A percentile compares a stretch with the other conserved stretches of the same genome.
Evolutionary conservation across 352 stramenopile genomes (phyloP).

Genomic region (Phytophthora boehmeriae): DNA sequence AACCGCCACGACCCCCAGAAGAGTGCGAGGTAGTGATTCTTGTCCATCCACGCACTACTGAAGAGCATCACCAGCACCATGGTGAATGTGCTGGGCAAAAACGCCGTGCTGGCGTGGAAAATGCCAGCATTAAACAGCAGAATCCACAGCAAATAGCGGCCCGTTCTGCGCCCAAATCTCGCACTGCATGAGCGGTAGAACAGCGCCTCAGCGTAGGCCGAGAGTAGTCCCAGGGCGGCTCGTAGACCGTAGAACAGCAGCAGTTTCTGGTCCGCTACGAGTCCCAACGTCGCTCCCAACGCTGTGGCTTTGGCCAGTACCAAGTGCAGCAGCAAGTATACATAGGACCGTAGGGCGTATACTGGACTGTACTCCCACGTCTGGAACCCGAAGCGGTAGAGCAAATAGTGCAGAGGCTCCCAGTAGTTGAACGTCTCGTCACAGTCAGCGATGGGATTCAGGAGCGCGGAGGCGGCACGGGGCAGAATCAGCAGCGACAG

Average conservation of each 20-base stretch:
- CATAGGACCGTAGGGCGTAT: conserved; percentile 96
- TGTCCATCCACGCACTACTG: conserved; percentile 78
- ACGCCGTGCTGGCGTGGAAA: conserved; percentile 91
- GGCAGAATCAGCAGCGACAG: conserved; percentile 72
- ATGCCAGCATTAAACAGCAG: conserved; percentile 92
- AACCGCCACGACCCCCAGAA: conserved; percentile 91
- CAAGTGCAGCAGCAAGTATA: conserved; percentile 88
- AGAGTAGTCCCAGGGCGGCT: conserved; percentile 73
- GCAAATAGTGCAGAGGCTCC: conserved; percentile 97
- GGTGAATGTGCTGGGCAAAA: conserved; percentile 92
- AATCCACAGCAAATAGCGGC: conserved; percentile 71
- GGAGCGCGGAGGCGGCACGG: conserved; percentile 57
- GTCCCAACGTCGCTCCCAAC: conserved; percentile 44
- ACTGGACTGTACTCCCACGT: conserved; percentile 92
- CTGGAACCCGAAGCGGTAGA: conserved; percentile 93
- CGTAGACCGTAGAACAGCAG: conserved; percentile 93
- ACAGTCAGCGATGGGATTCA: conserved; percentile 94
- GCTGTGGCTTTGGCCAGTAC: conserved; percentile 51
- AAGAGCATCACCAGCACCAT: conserved; percentile 90
- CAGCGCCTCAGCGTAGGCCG: conserved; percentile 82
- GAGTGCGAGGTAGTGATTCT: conserved; percentile 74
- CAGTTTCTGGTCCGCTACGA: conserved; percentile 57
- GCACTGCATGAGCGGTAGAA: conserved; percentile 81
- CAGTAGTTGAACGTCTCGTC: conserved; percentile 99
- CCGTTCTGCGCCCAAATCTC: conserved; percentile 69